A percentile compares a stretch with the other conserved stretches of the same genome.
Conservation (phyloP, 1,139 yeast species). For the Yarrowia galli region DNA sequence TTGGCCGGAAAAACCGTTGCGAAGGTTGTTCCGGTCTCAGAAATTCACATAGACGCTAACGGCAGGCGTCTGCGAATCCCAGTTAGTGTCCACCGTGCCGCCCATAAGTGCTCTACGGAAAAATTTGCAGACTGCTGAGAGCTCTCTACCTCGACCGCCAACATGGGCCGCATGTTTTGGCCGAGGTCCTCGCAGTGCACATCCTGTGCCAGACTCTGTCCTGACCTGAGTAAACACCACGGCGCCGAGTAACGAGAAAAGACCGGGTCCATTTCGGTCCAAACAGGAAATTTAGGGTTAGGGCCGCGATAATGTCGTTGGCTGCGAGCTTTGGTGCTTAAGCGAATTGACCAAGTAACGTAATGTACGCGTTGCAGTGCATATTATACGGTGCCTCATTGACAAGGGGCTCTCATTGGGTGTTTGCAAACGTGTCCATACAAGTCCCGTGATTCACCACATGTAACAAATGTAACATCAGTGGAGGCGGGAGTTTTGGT, state of each 20-base stretch:
- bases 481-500: not conserved
- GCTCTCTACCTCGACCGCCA: not conserved
- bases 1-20: constrained; percentile 28
- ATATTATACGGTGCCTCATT: not conserved
- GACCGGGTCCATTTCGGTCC: constrained; percentile 3
- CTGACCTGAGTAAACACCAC: constrained; percentile 6
- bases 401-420: not conserved
- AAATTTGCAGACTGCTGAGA: constrained; percentile 1
- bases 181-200: constrained; percentile 19
- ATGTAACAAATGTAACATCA: not conserved
- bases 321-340: not conserved
- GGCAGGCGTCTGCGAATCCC: constrained; percentile 33
- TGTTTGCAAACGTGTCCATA: not conserved
- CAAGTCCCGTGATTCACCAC: not conserved
- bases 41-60: constrained; percentile 25
- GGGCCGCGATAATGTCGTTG: constrained; percentile 7
- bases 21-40: constrained; percentile 38
- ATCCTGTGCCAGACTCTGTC: not conserved
- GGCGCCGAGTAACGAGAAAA: constrained; percentile 29
- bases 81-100: not conserved
- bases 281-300: not conserved
- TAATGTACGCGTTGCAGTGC: not conserved
- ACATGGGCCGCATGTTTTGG: constrained; percentile 1
- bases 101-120: constrained; percentile 9
- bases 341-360: constrained; percentile 23